Conservation (phyloP, 176 grass and related monocot species). For the Musa troglodytarum region DNA sequence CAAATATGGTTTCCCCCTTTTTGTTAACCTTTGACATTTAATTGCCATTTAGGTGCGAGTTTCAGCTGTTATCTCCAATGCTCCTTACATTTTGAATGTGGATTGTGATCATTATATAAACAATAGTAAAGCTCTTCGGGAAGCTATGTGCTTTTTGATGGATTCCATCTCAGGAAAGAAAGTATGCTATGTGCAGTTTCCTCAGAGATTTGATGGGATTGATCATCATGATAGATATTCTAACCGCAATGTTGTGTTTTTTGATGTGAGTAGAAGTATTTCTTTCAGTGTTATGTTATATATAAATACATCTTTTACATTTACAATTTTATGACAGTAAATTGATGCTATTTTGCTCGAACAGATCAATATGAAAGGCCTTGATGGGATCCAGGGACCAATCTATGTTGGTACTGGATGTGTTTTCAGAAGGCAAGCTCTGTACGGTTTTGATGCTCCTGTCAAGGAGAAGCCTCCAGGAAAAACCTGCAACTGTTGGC, state of each 20-base stretch:
- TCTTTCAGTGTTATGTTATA: neutral
- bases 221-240: constrained; percentile 8
- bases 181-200: constrained; percentile 5
- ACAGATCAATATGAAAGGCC: constrained; percentile 51
- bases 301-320: too few relatives aligned
- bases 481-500: constrained; percentile 52
- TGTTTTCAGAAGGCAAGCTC: constrained; percentile 42
- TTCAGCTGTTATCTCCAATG: constrained; percentile 32
- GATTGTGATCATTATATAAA: constrained; percentile 14
- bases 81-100: constrained; percentile 14
- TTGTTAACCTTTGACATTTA: neutral
- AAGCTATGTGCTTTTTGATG: constrained; percentile 11
- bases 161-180: constrained; percentile 7
- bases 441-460: constrained; percentile 47
- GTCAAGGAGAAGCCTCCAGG: constrained; percentile 29
- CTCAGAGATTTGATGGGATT: constrained; percentile 8
- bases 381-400: constrained; percentile 47
- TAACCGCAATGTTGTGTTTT: constrained; percentile 6
- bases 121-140: constrained; percentile 1
- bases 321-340: too few relatives aligned
- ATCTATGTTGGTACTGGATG: constrained; percentile 48
- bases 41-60: constrained; percentile 33
- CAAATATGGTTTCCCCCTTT: neutral
- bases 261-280: constrained; percentile 12
- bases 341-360: neutral